Evolutionary conservation across 768 basidiomycete species (phyloP).

Genomic region (Kwoniella sp.): DNA sequence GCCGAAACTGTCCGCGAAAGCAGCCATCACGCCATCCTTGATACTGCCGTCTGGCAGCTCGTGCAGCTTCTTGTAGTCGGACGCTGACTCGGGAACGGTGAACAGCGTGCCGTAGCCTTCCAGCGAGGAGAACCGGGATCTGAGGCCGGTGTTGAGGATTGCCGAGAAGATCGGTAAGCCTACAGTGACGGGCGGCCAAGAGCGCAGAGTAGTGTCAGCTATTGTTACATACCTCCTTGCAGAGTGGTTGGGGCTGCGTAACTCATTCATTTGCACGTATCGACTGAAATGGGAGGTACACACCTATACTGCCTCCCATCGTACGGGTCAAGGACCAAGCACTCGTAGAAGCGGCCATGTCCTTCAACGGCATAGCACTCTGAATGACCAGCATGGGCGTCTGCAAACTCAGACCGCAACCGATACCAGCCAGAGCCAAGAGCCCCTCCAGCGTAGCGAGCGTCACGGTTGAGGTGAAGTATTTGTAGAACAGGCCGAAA

Average conservation of each 20-base stretch:
- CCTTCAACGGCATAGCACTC: conserved; percentile 55
- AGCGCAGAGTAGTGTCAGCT: too few relatives aligned
- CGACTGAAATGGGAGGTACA: conserved; percentile 3
- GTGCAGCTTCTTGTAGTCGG: conserved; percentile 35
- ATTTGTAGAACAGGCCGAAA: conserved; percentile 43
- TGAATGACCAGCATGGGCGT: conserved; percentile 48
- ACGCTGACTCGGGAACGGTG: conserved; percentile 38
- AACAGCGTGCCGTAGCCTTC: conserved; percentile 50
- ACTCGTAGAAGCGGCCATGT: conserved; percentile 51
- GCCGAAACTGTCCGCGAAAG: conserved; percentile 26
- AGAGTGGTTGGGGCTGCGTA: too few relatives aligned
- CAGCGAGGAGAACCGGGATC: conserved; percentile 43
- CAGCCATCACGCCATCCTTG: conserved; percentile 10
- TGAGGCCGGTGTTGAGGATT: conserved; percentile 45
- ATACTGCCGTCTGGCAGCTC: conserved; percentile 14
- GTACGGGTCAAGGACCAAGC: conserved; percentile 48
- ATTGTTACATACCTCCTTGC: too few relatives aligned
- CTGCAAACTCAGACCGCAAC: conserved; percentile 43
- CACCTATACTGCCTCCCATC: conserved; percentile 50
- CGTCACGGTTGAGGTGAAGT: conserved; percentile 28
- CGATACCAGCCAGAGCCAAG: conserved; percentile 42
- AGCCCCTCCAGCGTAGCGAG: conserved; percentile 42
- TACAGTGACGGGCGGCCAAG: conserved; percentile 1
- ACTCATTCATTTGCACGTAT: too few relatives aligned
- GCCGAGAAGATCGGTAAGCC: conserved; percentile 51